Conservation (phyloP, 495 filamentous ascomycete species). For the Pseudoneurospora amorphoporcata region DNA sequence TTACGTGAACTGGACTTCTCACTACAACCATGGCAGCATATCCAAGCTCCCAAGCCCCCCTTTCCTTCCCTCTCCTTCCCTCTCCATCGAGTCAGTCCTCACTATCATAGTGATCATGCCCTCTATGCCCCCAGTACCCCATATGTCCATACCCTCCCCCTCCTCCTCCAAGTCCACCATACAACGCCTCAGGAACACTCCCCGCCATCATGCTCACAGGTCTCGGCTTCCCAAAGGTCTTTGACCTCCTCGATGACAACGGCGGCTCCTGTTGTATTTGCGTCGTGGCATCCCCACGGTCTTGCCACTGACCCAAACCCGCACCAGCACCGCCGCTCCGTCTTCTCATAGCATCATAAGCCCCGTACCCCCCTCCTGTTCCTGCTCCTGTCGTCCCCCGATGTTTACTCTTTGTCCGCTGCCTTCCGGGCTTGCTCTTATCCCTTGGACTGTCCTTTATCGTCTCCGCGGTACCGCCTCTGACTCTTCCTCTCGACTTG, state of each 20-base stretch:
- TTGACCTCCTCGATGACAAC: not conserved
- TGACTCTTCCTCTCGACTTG: not conserved
- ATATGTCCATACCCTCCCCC: not conserved
- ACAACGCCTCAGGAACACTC: not conserved
- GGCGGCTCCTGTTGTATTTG: not conserved
- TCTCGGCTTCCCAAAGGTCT: not conserved
- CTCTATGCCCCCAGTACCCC: not conserved
- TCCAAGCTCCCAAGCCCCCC: too few species aligned
- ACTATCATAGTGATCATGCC: not conserved
- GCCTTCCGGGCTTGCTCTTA: not conserved
- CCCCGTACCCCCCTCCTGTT: not conserved
- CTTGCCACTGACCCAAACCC: not conserved
- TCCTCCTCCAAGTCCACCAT: not conserved
- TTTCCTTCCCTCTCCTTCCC: too few species aligned
- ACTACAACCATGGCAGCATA: too few species aligned
- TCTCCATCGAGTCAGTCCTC: not conserved
- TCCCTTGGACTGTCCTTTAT: not conserved
- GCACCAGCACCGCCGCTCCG: not conserved
- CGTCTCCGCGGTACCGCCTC: not conserved
- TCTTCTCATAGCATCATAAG: not conserved
- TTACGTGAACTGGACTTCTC: too few species aligned
- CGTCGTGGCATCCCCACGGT: not conserved
- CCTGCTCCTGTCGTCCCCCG: not conserved
- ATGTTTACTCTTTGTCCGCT: not conserved
- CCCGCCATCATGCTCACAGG: not conserved